These are phyloP conservation scores for Isabelozyma gotoi DNA, from an alignment of 805 yeast genomes.

Conservation along the genomic window DNA sequence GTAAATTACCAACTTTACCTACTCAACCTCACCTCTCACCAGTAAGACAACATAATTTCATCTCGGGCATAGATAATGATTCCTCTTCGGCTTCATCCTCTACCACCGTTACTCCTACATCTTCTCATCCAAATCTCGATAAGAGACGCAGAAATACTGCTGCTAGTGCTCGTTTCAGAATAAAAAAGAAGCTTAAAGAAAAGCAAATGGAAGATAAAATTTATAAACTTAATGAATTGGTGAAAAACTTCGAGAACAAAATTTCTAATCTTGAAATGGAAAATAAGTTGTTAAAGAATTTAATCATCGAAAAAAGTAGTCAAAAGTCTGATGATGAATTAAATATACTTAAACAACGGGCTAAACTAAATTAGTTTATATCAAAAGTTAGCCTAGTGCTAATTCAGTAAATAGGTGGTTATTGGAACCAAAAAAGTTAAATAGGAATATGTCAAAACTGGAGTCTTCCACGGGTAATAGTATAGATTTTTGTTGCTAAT, in stretches of 20 bases:
- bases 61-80: neutral
- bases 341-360: constrained; percentile 30
- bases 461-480: no score
- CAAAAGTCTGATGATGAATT: constrained; percentile 41
- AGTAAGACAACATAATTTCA: constrained; percentile 12
- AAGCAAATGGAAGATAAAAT: constrained; percentile 56
- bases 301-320: constrained; percentile 51
- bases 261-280: constrained; percentile 61
- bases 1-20: neutral
- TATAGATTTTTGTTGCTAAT: no score
- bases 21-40: constrained; percentile 6
- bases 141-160: constrained; percentile 61
- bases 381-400: neutral
- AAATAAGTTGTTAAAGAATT: constrained; percentile 54
- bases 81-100: constrained; percentile 6
- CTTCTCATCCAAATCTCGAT: constrained; percentile 23
- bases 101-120: neutral
- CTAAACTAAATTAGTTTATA: constrained; percentile 13
- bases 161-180: constrained; percentile 64
- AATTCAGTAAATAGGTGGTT: no score
- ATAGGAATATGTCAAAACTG: no score
- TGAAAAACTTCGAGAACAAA: constrained; percentile 44
- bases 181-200: constrained; percentile 60
- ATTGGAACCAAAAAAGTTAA: no score
- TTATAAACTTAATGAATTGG: constrained; percentile 41